These are phyloP conservation scores for Phoenix dactylifera DNA, from an alignment of 176 grass and related monocot species.

Conservation along the genomic window DNA sequence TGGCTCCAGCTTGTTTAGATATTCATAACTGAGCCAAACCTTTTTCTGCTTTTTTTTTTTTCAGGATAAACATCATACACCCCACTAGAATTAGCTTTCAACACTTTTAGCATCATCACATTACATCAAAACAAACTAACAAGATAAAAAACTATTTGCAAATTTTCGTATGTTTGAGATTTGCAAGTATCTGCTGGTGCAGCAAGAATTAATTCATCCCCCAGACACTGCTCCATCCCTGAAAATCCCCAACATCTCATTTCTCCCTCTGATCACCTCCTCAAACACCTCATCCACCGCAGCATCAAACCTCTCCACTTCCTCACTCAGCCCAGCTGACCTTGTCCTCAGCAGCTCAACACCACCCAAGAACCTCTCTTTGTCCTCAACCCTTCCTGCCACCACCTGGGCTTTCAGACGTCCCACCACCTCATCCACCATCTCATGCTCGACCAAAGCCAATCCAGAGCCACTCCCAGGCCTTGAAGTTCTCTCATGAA, in stretches of 20 bases:
- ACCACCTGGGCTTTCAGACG: slow-evolving; percentile 26
- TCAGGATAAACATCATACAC: too few relatives aligned
- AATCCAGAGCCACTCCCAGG: neutral
- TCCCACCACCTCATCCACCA: slow-evolving; percentile 33
- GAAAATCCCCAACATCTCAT: slow-evolving; percentile 86
- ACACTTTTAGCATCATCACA: too few relatives aligned
- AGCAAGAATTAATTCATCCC: slow-evolving; percentile 19
- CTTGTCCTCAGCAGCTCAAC: slow-evolving; percentile 48
- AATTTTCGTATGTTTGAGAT: too few relatives aligned
- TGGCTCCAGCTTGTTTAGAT: too few relatives aligned
- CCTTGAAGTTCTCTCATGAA: slow-evolving; percentile 30
- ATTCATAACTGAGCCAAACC: too few relatives aligned
- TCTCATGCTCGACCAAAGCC: slow-evolving; percentile 47
- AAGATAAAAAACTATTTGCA: too few relatives aligned
- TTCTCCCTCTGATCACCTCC: slow-evolving; percentile 82
- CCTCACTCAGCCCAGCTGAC: slow-evolving; percentile 55
- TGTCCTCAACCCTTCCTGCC: slow-evolving; percentile 5
- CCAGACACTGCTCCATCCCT: slow-evolving; percentile 41
- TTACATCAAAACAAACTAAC: too few relatives aligned
- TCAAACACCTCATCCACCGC: slow-evolving; percentile 77
- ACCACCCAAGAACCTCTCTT: slow-evolving; percentile 24
- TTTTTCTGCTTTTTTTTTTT: too few relatives aligned
- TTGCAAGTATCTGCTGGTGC: slow-evolving; percentile 2
- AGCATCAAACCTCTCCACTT: slow-evolving; percentile 52
- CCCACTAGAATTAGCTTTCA: too few relatives aligned